Evolutionary conservation across 164 flowering plant species (phyloP), one percentile per base, ranked within the genome.

Genomic region (Nymphaea colorata): DNA sequence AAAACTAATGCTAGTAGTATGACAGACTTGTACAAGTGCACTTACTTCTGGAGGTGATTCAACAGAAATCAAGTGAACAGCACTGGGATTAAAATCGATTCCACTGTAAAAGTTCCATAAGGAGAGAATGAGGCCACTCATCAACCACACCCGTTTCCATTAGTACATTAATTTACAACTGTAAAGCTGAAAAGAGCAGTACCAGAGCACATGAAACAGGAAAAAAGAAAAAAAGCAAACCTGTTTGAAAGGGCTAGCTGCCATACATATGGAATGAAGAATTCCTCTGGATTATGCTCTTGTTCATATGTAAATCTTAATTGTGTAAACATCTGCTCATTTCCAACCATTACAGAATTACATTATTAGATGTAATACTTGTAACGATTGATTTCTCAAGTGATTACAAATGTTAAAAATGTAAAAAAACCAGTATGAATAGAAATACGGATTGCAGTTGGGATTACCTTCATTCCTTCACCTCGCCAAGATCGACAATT

Each of bases 231-330:
- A 45, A 45, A 45, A 45, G 5, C 53, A 5, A 45, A 93, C 98
- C 98, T 77, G 77, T 78, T 81, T 69, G 93, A 78, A 51, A 89
- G 68, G 66, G 80, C 86, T 17, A 89, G 82, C 83, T 82, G 92
- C 98, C 98, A 93, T 68, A 89, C 92, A 67, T 91, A 93, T 25
- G 98, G 98, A 66, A 86, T 89, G 73, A 93, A 93, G 81, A 93
- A 93, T 81, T 93, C 97, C 79, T 93, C 98, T 25, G 97, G 97
- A 71, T 88, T 91, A 77, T 81, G 89, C 80, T 93, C 98, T 91
- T 93, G 98, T 76, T 93, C 97, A 62, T 93, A 93, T 41, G 97
- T 88, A 82, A 91, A 93, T 16, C 86, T 87, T 67, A 91, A 72
- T 69, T 88, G 96, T 68, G 91, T 86, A 73, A 93, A 90, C 96